Conservation (phyloP, 176 grass and related monocot genomes). For the Triticum timopheevii region DNA sequence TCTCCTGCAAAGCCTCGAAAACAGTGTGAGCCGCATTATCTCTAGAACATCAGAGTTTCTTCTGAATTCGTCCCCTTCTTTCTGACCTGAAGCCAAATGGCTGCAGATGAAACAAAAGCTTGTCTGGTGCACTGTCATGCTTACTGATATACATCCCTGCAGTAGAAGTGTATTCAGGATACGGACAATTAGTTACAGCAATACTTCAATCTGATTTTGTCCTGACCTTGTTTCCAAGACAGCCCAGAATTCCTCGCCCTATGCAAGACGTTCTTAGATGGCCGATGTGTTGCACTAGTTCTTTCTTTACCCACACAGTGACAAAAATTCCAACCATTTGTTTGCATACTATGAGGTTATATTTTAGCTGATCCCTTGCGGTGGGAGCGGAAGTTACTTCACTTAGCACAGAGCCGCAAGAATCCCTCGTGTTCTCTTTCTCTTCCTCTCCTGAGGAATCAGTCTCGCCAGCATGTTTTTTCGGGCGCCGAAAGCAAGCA, state of each 20-base stretch:
- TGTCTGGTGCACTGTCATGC: slow-evolving; percentile 88
- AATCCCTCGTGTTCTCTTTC: slow-evolving; percentile 48
- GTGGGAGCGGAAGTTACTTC: slow-evolving; percentile 40
- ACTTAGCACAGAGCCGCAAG: slow-evolving; percentile 31
- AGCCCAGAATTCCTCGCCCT: slow-evolving; percentile 74
- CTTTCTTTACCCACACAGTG: slow-evolving; percentile 78
- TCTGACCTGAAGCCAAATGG: slow-evolving; percentile 91
- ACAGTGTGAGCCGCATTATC: slow-evolving; percentile 74
- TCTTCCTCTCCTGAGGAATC: slow-evolving; percentile 74
- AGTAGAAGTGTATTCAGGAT: slow-evolving; percentile 31
- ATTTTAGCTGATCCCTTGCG: slow-evolving; percentile 55
- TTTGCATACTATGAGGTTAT: slow-evolving; percentile 86
- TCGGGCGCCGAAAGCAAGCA: slow-evolving; percentile 66
- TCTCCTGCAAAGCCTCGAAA: slow-evolving; percentile 71
- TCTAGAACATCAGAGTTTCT: slow-evolving; percentile 86
- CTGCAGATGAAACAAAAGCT: slow-evolving; percentile 93
- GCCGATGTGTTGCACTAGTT: slow-evolving; percentile 65
- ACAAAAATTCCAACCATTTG: slow-evolving; percentile 97
- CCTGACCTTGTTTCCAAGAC: slow-evolving; percentile 93
- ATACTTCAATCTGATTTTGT: slow-evolving; percentile 16
- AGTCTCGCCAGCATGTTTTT: slow-evolving; percentile 43
- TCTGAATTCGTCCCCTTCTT: slow-evolving; percentile 86
- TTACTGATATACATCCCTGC: slow-evolving; percentile 93
- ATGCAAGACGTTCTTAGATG: slow-evolving; percentile 86
- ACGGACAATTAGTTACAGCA: slow-evolving; percentile 8